phyloP scores from a whole-genome alignment of 2,329 filamentous ascomycete genomes.

The Tetracladium maxilliforme region DNA sequence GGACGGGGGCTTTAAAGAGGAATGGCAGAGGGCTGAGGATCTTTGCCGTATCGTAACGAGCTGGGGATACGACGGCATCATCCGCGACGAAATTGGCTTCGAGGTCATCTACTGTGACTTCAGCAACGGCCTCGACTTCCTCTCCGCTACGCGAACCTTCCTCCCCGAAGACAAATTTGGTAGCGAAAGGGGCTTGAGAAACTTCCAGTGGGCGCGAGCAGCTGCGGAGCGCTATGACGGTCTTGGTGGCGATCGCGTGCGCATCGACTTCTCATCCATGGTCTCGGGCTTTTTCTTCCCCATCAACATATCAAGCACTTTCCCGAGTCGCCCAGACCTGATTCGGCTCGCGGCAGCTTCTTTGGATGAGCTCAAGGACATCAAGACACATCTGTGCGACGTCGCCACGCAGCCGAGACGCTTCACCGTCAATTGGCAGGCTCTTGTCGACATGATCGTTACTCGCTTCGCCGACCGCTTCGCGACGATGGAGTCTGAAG shows the following conservation, averaged over 20 bases:
- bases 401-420: conserved; percentile 19
- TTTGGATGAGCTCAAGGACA: conserved; percentile 15
- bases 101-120: conserved; percentile 59
- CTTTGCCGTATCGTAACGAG: conserved; percentile 37
- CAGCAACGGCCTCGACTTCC: conserved; percentile 11
- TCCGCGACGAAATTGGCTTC: conserved; percentile 57
- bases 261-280: conserved; percentile 13
- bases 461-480: conserved; percentile 44
- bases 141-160: conserved; percentile 6
- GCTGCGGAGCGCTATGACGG: conserved; percentile 24
- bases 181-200: no score
- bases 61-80: conserved; percentile 48
- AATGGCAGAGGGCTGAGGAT: conserved; percentile 33
- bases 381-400: conserved; percentile 26
- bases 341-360: conserved; percentile 11
- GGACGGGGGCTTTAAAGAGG: conserved; percentile 19
- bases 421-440: conserved; percentile 45
- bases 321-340: conserved; percentile 5
- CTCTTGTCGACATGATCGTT: conserved; percentile 49
- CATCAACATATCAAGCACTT: conserved; percentile 12
- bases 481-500: neutral
- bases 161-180: no score
- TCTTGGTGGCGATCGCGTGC: conserved; percentile 19
- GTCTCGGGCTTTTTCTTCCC: conserved; percentile 12
- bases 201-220: conserved; percentile 21